Conservation (phyloP, 108 stramenopile genomes). For the Mayamaea pseudoterrestris region DNA sequence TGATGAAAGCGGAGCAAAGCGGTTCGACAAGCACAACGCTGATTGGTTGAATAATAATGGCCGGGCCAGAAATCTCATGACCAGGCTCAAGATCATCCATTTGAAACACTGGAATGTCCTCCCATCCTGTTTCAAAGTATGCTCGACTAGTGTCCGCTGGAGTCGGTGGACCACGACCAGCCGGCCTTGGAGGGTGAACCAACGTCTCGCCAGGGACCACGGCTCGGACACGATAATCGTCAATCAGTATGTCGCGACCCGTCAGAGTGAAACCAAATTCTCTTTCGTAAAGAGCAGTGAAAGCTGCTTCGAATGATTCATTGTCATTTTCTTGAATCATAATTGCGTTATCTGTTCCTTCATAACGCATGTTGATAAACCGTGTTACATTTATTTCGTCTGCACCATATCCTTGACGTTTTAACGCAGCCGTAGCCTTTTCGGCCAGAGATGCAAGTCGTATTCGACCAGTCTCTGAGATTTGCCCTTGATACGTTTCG, state of each 20-base stretch:
- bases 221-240: slow-evolving; percentile 93
- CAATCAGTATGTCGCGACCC: slow-evolving; percentile 80
- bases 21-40: slow-evolving; percentile 94
- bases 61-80: slow-evolving; percentile 75
- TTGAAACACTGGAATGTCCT: slow-evolving; percentile 80
- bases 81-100: slow-evolving; percentile 72
- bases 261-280: slow-evolving; percentile 92
- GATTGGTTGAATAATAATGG: slow-evolving; percentile 90
- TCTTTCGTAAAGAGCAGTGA: slow-evolving; percentile 59
- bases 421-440: slow-evolving; percentile 42
- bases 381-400: slow-evolving; percentile 51
- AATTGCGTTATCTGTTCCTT: slow-evolving; percentile 93
- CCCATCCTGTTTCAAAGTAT: slow-evolving; percentile 90
- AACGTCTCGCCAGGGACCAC: slow-evolving; percentile 58
- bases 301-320: slow-evolving; percentile 48
- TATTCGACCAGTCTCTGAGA: slow-evolving; percentile 38
- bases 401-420: slow-evolving; percentile 67
- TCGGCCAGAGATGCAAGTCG: slow-evolving; percentile 46
- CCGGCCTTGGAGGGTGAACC: slow-evolving; percentile 17
- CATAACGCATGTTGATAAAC: slow-evolving; percentile 85
- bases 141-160: slow-evolving; percentile 49
- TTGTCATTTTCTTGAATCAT: slow-evolving; percentile 46
- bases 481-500: slow-evolving; percentile 24
- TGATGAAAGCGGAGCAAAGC: slow-evolving; percentile 74
- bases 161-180: slow-evolving; percentile 29